These are phyloP conservation scores for Arabis alpina DNA, from an alignment of 345 rosid genomes.

Conservation along the genomic window DNA sequence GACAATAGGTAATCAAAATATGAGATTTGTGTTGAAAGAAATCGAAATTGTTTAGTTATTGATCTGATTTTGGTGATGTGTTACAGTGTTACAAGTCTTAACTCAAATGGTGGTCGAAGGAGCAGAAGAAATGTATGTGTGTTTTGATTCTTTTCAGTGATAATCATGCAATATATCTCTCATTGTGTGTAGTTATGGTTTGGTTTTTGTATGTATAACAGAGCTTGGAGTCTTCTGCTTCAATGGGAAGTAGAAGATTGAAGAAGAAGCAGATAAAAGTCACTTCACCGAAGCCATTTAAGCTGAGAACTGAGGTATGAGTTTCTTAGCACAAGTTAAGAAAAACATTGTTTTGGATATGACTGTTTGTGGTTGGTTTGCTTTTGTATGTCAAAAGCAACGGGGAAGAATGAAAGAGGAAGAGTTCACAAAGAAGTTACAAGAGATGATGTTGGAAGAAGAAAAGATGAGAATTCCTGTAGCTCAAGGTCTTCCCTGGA, in stretches of 20 bases:
- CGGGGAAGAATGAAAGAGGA: conserved; percentile 87
- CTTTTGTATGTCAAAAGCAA: conserved; percentile 32
- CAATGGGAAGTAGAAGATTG: conserved; percentile 62
- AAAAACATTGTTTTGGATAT: not conserved
- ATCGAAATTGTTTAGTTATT: not conserved
- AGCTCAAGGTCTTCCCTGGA: conserved; percentile 97
- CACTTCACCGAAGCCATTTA: conserved; percentile 74
- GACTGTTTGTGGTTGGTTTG: too few relatives aligned
- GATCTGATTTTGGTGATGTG: not conserved
- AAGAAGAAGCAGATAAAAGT: conserved; percentile 65
- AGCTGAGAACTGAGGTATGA: conserved; percentile 85
- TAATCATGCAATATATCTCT: not conserved
- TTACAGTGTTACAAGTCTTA: conserved; percentile 59
- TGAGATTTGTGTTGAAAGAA: not conserved
- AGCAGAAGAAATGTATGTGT: conserved; percentile 74
- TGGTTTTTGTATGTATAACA: conserved; percentile 36
- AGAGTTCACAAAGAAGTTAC: conserved; percentile 76
- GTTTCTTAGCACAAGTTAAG: not conserved
- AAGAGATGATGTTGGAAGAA: conserved; percentile 68
- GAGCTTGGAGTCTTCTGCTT: conserved; percentile 76
- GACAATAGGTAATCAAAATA: conserved; percentile 52
- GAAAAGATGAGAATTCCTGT: conserved; percentile 71
- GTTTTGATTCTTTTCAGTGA: conserved; percentile 1
- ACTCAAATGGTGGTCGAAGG: conserved; percentile 69
- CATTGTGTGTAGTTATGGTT: conserved; percentile 6